These are phyloP conservation scores for Penicillium expansum DNA, from an alignment of 2,329 filamentous ascomycete genomes.

Conservation along the genomic window DNA sequence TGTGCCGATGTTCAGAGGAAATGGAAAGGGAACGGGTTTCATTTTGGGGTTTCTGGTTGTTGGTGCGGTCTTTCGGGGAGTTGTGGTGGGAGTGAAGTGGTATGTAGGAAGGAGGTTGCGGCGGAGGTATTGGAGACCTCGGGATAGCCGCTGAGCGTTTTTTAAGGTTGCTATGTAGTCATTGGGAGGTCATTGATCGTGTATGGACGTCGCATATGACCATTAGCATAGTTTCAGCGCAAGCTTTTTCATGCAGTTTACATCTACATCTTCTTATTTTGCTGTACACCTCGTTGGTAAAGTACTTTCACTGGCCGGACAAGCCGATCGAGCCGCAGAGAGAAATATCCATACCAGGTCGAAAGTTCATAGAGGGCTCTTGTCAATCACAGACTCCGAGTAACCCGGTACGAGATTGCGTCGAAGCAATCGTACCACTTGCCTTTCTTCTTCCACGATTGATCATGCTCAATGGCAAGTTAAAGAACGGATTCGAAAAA, in stretches of 20 bases:
- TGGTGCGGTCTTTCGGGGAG: background rate
- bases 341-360: background rate
- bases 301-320: background rate
- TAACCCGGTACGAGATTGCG: background rate
- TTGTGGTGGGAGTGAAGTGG: background rate
- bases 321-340: background rate
- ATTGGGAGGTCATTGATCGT: background rate
- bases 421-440: background rate
- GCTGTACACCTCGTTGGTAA: background rate
- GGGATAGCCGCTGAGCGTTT: background rate
- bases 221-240: background rate
- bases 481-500: background rate
- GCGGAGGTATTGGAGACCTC: background rate
- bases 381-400: background rate
- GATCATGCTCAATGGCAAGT: background rate
- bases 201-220: no score
- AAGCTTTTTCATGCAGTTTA: background rate
- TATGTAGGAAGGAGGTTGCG: background rate
- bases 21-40: slow-evolving; percentile 54
- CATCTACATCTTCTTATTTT: background rate
- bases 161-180: background rate
- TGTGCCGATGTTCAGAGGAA: slow-evolving; percentile 68
- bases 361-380: background rate
- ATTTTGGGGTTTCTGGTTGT: slow-evolving; percentile 20
- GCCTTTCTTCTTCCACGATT: background rate